Evolutionary conservation across 495 filamentous ascomycete species (phyloP).

Genomic region (Aspergillus nanangensis): DNA sequence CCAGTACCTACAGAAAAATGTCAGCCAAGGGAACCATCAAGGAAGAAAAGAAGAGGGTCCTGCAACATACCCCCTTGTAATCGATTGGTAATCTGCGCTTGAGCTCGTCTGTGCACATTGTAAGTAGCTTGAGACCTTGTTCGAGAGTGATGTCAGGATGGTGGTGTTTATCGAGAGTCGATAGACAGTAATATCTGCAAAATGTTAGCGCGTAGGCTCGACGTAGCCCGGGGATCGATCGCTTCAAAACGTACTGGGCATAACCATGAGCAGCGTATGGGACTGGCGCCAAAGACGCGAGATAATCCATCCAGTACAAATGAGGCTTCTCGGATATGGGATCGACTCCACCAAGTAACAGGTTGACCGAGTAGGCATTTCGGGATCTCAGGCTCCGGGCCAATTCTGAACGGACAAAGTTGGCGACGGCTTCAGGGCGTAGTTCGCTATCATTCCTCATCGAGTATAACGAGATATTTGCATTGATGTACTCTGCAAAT

Average conservation of each 20-base stretch:
- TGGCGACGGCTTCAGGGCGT: slow-evolving; percentile 78
- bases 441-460: slow-evolving; percentile 96
- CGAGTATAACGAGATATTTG: slow-evolving; percentile 94
- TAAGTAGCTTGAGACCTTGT: slow-evolving; percentile 82
- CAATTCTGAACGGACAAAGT: slow-evolving; percentile 89
- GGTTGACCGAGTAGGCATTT: slow-evolving; percentile 93
- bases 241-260: slow-evolving; percentile 70
- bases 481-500: slow-evolving; percentile 99
- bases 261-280: slow-evolving; percentile 98
- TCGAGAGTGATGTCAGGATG: slow-evolving; percentile 86
- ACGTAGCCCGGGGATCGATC: neutral
- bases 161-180: slow-evolving; percentile 96
- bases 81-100: slow-evolving; percentile 95
- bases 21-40: slow-evolving; percentile 8
- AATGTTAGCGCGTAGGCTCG: slow-evolving; percentile 18
- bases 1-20: slow-evolving; percentile 50
- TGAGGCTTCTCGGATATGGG: slow-evolving; percentile 80
- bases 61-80: slow-evolving; percentile 76
- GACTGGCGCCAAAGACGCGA: slow-evolving; percentile 79
- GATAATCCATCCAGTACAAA: slow-evolving; percentile 96
- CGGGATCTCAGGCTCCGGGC: slow-evolving; percentile 84
- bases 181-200: slow-evolving; percentile 82
- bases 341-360: slow-evolving; percentile 89
- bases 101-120: slow-evolving; percentile 93
- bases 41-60: neutral